A percentile compares a stretch with the other conserved stretches of the same genome.
Conservation (phyloP, 495 filamentous ascomycete genomes). For the Cercophora newfieldiana region DNA sequence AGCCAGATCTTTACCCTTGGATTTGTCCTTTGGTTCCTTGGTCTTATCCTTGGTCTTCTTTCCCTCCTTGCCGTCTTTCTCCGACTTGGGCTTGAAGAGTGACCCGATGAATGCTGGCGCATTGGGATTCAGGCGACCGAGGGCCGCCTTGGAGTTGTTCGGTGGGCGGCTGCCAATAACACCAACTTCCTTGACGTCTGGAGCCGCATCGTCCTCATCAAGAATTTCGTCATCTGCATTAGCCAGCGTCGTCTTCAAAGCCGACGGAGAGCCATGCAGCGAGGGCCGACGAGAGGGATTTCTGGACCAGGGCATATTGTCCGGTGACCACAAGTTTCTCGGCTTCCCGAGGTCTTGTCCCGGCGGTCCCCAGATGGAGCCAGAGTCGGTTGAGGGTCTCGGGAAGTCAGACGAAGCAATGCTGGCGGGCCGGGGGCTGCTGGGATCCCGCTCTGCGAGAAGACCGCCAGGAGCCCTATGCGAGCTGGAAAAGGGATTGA, state of each 20-base stretch:
- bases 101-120: conserved; percentile 52
- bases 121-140: conserved; percentile 49
- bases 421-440: conserved; percentile 74
- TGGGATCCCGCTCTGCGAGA: conserved; percentile 63
- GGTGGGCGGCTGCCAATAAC: conserved; percentile 53
- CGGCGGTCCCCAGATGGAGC: conserved; percentile 48
- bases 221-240: conserved; percentile 53
- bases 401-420: conserved; percentile 79
- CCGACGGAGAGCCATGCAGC: conserved; percentile 50
- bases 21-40: conserved; percentile 28
- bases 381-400: conserved; percentile 77
- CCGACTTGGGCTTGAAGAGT: conserved; percentile 44
- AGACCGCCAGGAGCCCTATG: conserved; percentile 67
- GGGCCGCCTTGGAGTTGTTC: conserved; percentile 45
- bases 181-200: conserved; percentile 48
- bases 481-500: conserved; percentile 68
- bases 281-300: conserved; percentile 50
- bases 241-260: conserved; percentile 50
- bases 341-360: conserved; percentile 31
- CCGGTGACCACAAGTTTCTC: conserved; percentile 46
- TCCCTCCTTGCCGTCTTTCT: conserved; percentile 39
- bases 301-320: conserved; percentile 45
- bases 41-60: conserved; percentile 31
- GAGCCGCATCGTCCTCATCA: conserved; percentile 44
- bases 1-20: conserved; percentile 30